phyloP scores from a whole-genome alignment of 2,329 filamentous ascomycete genomes.

The Alternaria triticimaculans region DNA sequence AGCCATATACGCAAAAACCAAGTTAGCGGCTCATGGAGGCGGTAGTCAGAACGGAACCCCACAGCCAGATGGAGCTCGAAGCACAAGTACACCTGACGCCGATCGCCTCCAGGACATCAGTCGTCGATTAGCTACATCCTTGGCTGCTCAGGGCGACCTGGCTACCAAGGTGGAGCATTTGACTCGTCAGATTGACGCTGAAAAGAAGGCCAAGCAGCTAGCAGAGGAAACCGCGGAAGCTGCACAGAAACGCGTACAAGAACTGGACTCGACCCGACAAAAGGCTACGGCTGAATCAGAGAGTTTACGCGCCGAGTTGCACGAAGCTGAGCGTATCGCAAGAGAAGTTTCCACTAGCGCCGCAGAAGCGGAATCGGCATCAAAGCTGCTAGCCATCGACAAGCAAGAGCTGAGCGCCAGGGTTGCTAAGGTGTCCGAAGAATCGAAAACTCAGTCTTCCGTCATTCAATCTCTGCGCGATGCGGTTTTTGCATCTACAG shows the following conservation, averaged over 20 bases:
- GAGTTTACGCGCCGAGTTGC: constrained; percentile 81
- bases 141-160: constrained; percentile 82
- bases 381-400: constrained; percentile 82
- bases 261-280: constrained; percentile 84
- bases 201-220: constrained; percentile 79
- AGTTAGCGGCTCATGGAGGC: constrained; percentile 78
- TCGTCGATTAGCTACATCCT: constrained; percentile 79
- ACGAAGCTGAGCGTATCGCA: constrained; percentile 76
- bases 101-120: constrained; percentile 78
- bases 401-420: constrained; percentile 77
- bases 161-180: constrained; percentile 75
- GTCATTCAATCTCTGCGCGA: constrained; percentile 77
- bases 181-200: constrained; percentile 75
- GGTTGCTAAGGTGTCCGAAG: constrained; percentile 70
- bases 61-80: constrained; percentile 62
- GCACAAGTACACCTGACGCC: constrained; percentile 64
- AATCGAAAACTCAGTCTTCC: constrained; percentile 71
- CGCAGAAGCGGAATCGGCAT: constrained; percentile 75
- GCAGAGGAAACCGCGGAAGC: constrained; percentile 88
- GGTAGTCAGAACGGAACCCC: constrained; percentile 68
- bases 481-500: constrained; percentile 78
- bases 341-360: constrained; percentile 81
- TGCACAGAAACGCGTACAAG: constrained; percentile 80
- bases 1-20: constrained; percentile 93
- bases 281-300: constrained; percentile 85